A percentile compares a stretch with the other conserved stretches of the same genome.
Evolutionary conservation across 2,329 filamentous ascomycete species (phyloP).

Genomic region (Orbilia javanica): DNA sequence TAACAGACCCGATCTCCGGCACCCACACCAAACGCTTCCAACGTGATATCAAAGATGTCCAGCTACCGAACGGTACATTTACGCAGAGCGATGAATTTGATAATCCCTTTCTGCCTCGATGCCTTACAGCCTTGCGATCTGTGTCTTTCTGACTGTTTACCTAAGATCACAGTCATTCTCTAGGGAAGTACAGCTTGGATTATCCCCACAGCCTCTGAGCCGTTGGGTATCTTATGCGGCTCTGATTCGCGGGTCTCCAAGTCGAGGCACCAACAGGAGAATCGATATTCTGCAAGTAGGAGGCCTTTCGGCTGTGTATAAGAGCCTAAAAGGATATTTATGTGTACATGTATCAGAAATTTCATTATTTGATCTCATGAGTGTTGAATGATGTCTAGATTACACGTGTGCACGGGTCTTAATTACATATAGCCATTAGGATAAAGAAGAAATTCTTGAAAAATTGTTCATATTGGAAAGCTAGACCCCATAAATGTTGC

Average conservation of each 20-base stretch:
- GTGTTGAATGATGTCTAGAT: not conserved
- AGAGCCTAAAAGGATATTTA: conserved; percentile 8
- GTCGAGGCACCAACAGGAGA: conserved; percentile 22
- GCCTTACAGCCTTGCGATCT: conserved; percentile 38
- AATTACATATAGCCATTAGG: conserved; percentile 17
- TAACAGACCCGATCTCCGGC: conserved; percentile 32
- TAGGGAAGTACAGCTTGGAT: conserved; percentile 16
- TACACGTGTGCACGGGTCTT: not conserved
- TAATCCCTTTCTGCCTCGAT: conserved; percentile 15
- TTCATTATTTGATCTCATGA: conserved; percentile 8
- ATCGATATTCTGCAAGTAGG: conserved; percentile 32
- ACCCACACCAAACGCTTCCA: conserved; percentile 32
- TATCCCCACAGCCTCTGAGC: conserved; percentile 21
- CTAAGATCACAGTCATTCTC: conserved; percentile 13
- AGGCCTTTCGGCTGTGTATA: conserved; percentile 22
- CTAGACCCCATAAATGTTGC: not conserved
- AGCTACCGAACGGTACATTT: conserved; percentile 15
- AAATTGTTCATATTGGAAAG: not conserved
- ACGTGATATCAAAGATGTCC: not conserved
- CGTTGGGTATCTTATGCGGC: conserved; percentile 35
- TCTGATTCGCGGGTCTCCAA: conserved; percentile 46
- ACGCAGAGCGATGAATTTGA: not conserved
- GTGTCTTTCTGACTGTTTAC: not conserved
- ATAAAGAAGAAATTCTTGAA: conserved; percentile 17
- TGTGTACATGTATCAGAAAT: not conserved